Percentiles rank a stretch among this genome's conserved stretches.
phyloP scores from a whole-genome alignment of 2,329 filamentous ascomycete genomes.

The Claviceps cyperi region DNA sequence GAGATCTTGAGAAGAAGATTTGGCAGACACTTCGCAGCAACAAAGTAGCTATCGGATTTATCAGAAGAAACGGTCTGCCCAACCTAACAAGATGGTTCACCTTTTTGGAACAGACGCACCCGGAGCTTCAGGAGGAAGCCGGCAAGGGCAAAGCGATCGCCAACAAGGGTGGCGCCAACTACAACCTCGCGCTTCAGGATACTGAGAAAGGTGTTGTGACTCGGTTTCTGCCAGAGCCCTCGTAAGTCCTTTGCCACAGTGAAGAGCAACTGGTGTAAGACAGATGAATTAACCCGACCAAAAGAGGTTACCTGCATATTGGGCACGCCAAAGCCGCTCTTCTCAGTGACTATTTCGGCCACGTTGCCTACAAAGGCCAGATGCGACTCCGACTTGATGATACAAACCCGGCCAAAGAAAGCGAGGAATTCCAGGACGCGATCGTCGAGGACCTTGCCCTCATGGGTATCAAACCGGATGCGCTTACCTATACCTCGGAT shows the following conservation, averaged over 20 bases:
- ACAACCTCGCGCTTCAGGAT: constrained; percentile 75
- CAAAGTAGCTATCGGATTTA: constrained; percentile 65
- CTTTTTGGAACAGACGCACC: constrained; percentile 69
- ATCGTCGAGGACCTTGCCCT: constrained; percentile 84
- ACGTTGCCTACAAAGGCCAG: constrained; percentile 83
- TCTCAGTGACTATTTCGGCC: constrained; percentile 92
- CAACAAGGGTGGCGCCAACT: constrained; percentile 69
- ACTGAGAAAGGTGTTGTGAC: constrained; percentile 82
- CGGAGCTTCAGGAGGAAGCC: constrained; percentile 57
- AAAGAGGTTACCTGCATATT: constrained; percentile 74
- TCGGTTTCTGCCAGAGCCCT: constrained; percentile 87
- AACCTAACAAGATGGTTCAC: constrained; percentile 80
- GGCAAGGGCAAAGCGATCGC: constrained; percentile 56
- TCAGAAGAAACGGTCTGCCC: constrained; percentile 61
- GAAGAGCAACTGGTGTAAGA: background rate
- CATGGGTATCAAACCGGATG: constrained; percentile 83
- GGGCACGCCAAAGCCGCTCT: constrained; percentile 90
- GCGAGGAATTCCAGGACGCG: constrained; percentile 86
- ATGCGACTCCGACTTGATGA: constrained; percentile 90
- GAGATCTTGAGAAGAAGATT: constrained; percentile 63
- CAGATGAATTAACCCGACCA: constrained; percentile 3
- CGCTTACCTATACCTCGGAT: constrained; percentile 80
- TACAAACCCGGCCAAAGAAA: constrained; percentile 95
- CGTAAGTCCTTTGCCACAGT: constrained; percentile 32
- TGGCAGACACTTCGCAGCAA: constrained; percentile 77